Evolutionary conservation across 805 yeast species (phyloP).

Genomic region (Wickerhamiella azymoides): DNA sequence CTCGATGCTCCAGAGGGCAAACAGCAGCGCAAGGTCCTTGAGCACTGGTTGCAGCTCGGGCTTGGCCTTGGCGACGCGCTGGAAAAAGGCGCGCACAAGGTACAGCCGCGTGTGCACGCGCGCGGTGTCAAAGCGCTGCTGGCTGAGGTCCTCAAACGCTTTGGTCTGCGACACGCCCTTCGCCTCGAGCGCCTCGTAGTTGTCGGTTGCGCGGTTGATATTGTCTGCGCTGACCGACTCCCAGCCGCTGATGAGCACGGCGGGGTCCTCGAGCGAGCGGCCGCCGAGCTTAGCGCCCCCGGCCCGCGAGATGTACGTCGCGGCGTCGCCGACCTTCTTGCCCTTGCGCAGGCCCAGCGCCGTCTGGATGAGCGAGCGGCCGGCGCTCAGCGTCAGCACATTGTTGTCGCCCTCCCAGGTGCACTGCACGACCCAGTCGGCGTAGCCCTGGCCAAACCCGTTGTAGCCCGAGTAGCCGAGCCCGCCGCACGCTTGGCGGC

Average conservation of each 20-base stretch:
- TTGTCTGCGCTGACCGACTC: slow-evolving; percentile 25
- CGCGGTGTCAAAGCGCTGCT: slow-evolving; percentile 29
- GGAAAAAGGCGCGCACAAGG: slow-evolving; percentile 25
- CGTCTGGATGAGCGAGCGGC: slow-evolving; percentile 55
- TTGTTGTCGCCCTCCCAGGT: slow-evolving; percentile 98
- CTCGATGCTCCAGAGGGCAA: slow-evolving; percentile 53
- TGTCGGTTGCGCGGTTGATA: slow-evolving; percentile 24
- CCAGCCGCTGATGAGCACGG: slow-evolving; percentile 26
- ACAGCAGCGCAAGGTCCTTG: slow-evolving; percentile 22
- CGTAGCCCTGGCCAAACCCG: slow-evolving; percentile 77
- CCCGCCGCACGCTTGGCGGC: slow-evolving; percentile 92
- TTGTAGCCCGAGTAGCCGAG: slow-evolving; percentile 91
- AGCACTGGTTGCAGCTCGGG: slow-evolving; percentile 12
- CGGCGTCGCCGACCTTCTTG: slow-evolving; percentile 33
- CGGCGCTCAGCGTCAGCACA: slow-evolving; percentile 69
- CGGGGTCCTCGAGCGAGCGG: slow-evolving; percentile 20
- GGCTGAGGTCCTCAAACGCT: slow-evolving; percentile 30
- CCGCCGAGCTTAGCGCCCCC: slow-evolving; percentile 13
- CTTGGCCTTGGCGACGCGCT: slow-evolving; percentile 11
- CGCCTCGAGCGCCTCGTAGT: slow-evolving; percentile 17
- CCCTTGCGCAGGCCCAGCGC: slow-evolving; percentile 31
- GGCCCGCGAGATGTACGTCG: slow-evolving; percentile 14
- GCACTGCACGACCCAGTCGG: slow-evolving; percentile 95
- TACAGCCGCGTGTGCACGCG: slow-evolving; percentile 28
- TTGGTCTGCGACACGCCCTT: slow-evolving; percentile 20